Evolutionary conservation across 768 basidiomycete genomes (phyloP).

Genomic region (Serpula lacrymans): DNA sequence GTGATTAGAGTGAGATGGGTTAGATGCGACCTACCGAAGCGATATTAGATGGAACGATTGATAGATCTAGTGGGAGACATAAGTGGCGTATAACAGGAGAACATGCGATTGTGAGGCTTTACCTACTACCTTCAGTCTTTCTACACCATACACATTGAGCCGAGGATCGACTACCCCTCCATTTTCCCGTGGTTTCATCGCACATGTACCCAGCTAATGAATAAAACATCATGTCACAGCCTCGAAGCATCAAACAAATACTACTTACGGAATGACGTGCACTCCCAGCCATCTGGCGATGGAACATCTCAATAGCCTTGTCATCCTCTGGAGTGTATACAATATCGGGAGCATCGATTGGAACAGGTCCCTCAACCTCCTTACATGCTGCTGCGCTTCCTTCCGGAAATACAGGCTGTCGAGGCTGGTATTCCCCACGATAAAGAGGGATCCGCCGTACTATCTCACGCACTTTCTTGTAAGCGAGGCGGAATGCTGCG

Average conservation of each 20-base stretch:
- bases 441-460: slow-evolving; percentile 39
- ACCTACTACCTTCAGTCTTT: slow-evolving; percentile 59
- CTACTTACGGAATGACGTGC: slow-evolving; percentile 30
- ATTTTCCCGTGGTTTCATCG: slow-evolving; percentile 57
- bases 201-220: slow-evolving; percentile 57
- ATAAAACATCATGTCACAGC: neutral
- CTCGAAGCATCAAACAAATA: neutral
- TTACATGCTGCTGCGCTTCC: slow-evolving; percentile 25
- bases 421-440: slow-evolving; percentile 27
- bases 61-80: slow-evolving; percentile 26
- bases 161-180: slow-evolving; percentile 60
- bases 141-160: slow-evolving; percentile 62
- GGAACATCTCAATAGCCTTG: slow-evolving; percentile 27
- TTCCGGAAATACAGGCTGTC: slow-evolving; percentile 26
- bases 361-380: slow-evolving; percentile 14
- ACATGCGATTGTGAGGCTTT: neutral
- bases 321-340: slow-evolving; percentile 33
- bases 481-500: slow-evolving; percentile 20
- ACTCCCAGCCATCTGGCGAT: slow-evolving; percentile 20
- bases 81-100: neutral
- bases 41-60: slow-evolving; percentile 38
- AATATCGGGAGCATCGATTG: slow-evolving; percentile 26
- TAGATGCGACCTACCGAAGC: slow-evolving; percentile 20
- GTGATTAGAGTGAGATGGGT: neutral
- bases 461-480: slow-evolving; percentile 25